Base-by-base conservation (phyloP, 1,139 yeast genomes). In the Meyerozyma sp. region DNA sequence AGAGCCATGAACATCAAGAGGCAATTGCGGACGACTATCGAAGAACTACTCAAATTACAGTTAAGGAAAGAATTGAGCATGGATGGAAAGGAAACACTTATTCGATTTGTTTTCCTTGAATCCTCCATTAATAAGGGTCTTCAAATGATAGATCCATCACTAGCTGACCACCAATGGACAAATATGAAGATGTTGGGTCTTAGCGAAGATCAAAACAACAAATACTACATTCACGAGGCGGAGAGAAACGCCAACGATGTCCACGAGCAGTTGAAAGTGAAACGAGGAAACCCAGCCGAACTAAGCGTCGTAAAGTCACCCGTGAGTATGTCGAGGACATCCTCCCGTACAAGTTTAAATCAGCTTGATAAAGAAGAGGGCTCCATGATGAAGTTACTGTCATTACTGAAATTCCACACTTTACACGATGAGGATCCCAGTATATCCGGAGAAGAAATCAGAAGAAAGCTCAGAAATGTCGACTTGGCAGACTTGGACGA, bases 81-180 rank as follows among this genome's bases (percentile, higher is more conserved):
- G 4, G 85, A 83, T 52, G 93, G 91, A 9, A 84, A 84, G 54
- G 94, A 84, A 55, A 80, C 88, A 0, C 65, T 85, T 43, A 73
- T 85, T 32, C 69, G 89, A 50, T 75, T 84, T 49, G 80, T 87
- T 46, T 76, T 81, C 48, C 70, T 84, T 44, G 90, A 84, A 59
- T 78, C 84, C 8, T 79, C 90, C 9, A 72, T 85, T 43, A 85
- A 82, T 50, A 81, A 80, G 52, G 88, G 87, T 1, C 57, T 83
- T 36, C 71, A 73, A 47, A 63, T 84, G 49, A 66, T 84, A 47
- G 77, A 71, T 49, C 58, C 57, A 25, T 63, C 68, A 1, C 60
- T 69, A 36, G 58, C 49, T 7, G 58, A 58, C n/a, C 54, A 48
- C 27, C 36, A 42, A 48, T 46, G 32, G 43, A 35, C 28, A 41